These are phyloP conservation scores for Crithidia fasciculata DNA, from an alignment of 208 protist genomes.

Conservation along the genomic window DNA sequence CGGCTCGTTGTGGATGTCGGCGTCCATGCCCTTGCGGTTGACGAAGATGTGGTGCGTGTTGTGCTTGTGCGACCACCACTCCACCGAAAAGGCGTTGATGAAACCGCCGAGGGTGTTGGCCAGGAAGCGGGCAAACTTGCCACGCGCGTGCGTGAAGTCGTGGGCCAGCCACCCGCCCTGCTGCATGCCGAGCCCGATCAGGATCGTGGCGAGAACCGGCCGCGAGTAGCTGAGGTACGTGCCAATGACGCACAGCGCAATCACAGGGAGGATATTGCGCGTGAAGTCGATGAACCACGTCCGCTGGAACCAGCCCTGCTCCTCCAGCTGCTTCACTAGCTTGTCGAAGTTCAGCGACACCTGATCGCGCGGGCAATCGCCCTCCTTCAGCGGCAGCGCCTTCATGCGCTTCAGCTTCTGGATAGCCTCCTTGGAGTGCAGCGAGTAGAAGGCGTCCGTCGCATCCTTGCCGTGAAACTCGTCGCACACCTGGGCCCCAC, in stretches of 20 bases:
- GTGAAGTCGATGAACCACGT: slow-evolving; percentile 72
- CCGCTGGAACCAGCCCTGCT: slow-evolving; percentile 69
- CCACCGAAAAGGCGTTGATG: slow-evolving; percentile 69
- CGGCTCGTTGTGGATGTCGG: slow-evolving; percentile 85
- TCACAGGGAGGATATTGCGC: slow-evolving; percentile 68
- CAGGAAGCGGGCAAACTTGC: slow-evolving; percentile 53
- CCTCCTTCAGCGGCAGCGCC: slow-evolving; percentile 66
- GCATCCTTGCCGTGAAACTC: slow-evolving; percentile 79
- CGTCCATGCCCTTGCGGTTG: slow-evolving; percentile 73
- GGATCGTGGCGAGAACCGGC: slow-evolving; percentile 58
- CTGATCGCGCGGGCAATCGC: slow-evolving; percentile 55
- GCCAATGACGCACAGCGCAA: slow-evolving; percentile 62
- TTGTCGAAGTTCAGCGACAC: slow-evolving; percentile 71
- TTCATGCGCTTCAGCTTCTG: slow-evolving; percentile 83
- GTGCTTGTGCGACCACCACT: slow-evolving; percentile 86
- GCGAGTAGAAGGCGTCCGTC: slow-evolving; percentile 80
- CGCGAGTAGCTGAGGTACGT: slow-evolving; percentile 58
- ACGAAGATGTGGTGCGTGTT: slow-evolving; percentile 85
- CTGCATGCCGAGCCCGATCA: slow-evolving; percentile 81
- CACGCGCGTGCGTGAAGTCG: slow-evolving; percentile 69
- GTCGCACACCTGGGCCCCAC: slow-evolving; percentile 74
- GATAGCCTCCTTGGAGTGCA: slow-evolving; percentile 81
- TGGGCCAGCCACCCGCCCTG: slow-evolving; percentile 83
- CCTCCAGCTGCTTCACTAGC: slow-evolving; percentile 60
- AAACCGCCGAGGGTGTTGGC: slow-evolving; percentile 50